Percentiles rank a stretch among this genome's conserved stretches.
phyloP scores from a whole-genome alignment of 345 rosid species.

The Pelargonium nanum region DNA sequence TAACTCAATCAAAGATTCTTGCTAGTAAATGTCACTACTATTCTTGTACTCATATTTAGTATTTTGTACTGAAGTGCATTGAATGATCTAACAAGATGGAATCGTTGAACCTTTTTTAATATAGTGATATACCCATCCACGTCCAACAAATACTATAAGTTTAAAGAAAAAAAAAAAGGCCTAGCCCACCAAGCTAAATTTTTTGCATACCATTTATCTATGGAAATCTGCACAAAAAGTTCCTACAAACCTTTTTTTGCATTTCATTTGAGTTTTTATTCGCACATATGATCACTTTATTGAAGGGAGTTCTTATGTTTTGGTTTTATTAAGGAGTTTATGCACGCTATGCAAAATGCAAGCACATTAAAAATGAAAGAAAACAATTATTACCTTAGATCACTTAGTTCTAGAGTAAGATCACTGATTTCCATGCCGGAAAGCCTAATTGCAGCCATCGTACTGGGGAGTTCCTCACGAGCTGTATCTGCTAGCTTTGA shows the following conservation, averaged over 20 bases:
- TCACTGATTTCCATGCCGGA: constrained; percentile 98
- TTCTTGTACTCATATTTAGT: too few relatives aligned
- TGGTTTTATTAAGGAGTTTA: background rate
- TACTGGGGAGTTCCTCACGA: constrained; percentile 83
- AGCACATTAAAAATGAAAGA: background rate
- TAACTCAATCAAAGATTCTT: too few relatives aligned
- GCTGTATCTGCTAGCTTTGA: constrained; percentile 89
- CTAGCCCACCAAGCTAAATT: background rate
- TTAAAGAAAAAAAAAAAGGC: background rate
- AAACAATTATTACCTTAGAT: constrained; percentile 50
- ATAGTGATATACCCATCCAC: too few relatives aligned
- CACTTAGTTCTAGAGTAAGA: constrained; percentile 83
- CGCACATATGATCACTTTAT: background rate
- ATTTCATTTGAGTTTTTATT: background rate
- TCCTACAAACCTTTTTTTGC: background rate
- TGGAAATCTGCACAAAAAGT: too few relatives aligned
- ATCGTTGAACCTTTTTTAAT: too few relatives aligned
- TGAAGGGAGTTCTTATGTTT: background rate
- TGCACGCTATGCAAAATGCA: background rate
- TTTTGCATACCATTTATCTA: too few relatives aligned
- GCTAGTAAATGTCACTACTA: too few relatives aligned
- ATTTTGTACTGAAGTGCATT: too few relatives aligned
- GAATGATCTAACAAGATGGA: too few relatives aligned
- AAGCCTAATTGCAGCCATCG: constrained; percentile 87
- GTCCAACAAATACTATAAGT: background rate